Evolutionary conservation across 495 filamentous ascomycete genomes (phyloP), one percentile per base, ranked within the genome.

Genomic region (Penicillium angulare): DNA sequence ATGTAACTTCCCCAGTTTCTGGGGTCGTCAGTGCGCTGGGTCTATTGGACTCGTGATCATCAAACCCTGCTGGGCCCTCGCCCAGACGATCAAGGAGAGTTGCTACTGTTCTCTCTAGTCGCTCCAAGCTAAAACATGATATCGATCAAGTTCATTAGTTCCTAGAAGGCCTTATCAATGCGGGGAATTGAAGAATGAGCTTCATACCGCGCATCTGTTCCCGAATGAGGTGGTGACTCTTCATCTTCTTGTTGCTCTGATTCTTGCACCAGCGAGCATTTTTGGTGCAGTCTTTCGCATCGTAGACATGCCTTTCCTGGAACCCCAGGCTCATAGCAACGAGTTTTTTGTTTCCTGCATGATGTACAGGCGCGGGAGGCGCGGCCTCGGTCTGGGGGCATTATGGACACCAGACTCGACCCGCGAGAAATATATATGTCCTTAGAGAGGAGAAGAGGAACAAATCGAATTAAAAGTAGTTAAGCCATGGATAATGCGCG

Each of bases 321-420:
- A 12, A 23, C 51, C 5, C 54, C 49, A 3, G 74, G 61, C 38
- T 70, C 66, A 48, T 77, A 75, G 49, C 73, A 76, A 45, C 73
- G 52, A 6, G 74, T 77, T 56, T 77, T 75, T 31, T 69, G 67
- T 51, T 70, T 72, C 20, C 71, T 55, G 56, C 73, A 77, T 23
- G 71, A 65, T 23, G 57, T 52, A 47, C 72, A 76, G 7, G 74
- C 73, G 57, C 64, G 64, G 4, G 74, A 77, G 33, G 74, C 74
- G 16, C 73, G 64, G 35, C 74, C 71, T 44, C 65, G 61, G 55
- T 73, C 67, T 35, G 71, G 66, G 33, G 71, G 72, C 74, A 77
- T 75, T 34, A 33, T 49, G 45, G 26, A 48, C 20, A n/a, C n/a
- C 47, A 26, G 17, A 12, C 5, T 17, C n/a, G 10, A 18, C 9